Evolutionary conservation across 768 basidiomycete species (phyloP).

Genomic region (Amanita exitialis): DNA sequence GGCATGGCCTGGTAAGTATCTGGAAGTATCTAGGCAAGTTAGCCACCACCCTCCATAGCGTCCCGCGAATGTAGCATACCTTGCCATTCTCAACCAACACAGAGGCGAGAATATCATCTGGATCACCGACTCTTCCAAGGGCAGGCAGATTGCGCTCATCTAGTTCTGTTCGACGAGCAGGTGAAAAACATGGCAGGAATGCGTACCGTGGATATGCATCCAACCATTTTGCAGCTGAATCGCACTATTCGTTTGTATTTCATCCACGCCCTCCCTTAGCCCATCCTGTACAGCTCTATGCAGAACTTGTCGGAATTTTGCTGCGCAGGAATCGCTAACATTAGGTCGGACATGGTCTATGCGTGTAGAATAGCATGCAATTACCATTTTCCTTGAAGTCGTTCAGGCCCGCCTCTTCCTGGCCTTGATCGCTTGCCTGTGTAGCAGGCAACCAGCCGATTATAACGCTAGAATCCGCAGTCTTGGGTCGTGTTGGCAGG

Average conservation of each 20-base stretch:
- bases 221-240: conserved; percentile 63
- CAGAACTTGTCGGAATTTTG: conserved; percentile 45
- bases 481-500: conserved; percentile 32
- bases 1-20: conserved; percentile 83
- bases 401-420: conserved; percentile 43
- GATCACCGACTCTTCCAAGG: conserved; percentile 66
- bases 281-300: conserved; percentile 50
- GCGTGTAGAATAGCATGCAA: not conserved
- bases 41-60: not conserved
- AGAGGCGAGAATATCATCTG: conserved; percentile 75
- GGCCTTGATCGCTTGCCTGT: conserved; percentile 6
- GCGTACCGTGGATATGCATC: conserved; percentile 71
- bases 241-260: conserved; percentile 56
- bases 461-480: conserved; percentile 35
- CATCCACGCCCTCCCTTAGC: conserved; percentile 49
- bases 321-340: conserved; percentile 21
- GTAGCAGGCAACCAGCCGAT: conserved; percentile 65
- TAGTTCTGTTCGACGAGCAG: conserved; percentile 14
- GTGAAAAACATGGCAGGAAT: not conserved
- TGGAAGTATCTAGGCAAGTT: conserved; percentile 37
- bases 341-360: not conserved
- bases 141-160: conserved; percentile 71
- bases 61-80: conserved; percentile 23
- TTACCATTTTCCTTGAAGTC: conserved; percentile 69
- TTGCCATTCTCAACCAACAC: conserved; percentile 65